Percentiles rank a stretch among this genome's conserved stretches.
Conservation (phyloP, 2,329 filamentous ascomycete genomes). For the Monilinia vaccinii-corymbosi region DNA sequence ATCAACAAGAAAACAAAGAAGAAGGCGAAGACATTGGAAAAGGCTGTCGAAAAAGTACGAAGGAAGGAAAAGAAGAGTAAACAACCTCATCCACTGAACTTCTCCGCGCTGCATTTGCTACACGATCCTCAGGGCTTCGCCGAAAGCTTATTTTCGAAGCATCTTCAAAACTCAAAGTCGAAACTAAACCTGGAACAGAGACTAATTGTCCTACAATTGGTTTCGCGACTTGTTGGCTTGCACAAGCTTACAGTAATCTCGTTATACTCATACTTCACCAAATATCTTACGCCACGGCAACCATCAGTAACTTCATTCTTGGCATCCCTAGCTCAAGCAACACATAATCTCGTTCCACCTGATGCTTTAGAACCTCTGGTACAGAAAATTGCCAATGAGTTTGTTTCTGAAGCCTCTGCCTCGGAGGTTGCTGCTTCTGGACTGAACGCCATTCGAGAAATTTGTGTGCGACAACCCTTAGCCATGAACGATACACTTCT, state of each 20-base stretch:
- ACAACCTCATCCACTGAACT: slow-evolving; percentile 82
- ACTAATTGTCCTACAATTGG: slow-evolving; percentile 79
- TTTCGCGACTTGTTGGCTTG: slow-evolving; percentile 82
- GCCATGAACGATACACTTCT: slow-evolving; percentile 94
- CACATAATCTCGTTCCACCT: slow-evolving; percentile 83
- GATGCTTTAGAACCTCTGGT: slow-evolving; percentile 86
- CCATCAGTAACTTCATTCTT: slow-evolving; percentile 58
- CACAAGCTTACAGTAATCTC: slow-evolving; percentile 86
- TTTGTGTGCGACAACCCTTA: slow-evolving; percentile 86
- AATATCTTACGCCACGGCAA: slow-evolving; percentile 12
- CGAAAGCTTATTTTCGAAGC: slow-evolving; percentile 81
- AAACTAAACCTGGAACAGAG: slow-evolving; percentile 84
- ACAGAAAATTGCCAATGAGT: slow-evolving; percentile 96
- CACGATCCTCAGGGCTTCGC: slow-evolving; percentile 93
- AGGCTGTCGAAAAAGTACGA: slow-evolving; percentile 74
- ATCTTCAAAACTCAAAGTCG: slow-evolving; percentile 77
- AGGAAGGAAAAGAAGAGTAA: slow-evolving; percentile 80
- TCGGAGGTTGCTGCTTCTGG: slow-evolving; percentile 86
- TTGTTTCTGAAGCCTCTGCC: slow-evolving; percentile 89
- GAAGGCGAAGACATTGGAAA: slow-evolving; percentile 67
- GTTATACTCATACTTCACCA: slow-evolving; percentile 59
- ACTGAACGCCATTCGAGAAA: slow-evolving; percentile 88
- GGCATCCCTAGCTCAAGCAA: slow-evolving; percentile 83
- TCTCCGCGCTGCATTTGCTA: slow-evolving; percentile 86
- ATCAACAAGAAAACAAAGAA: slow-evolving; percentile 98